Evolutionary conservation across 495 filamentous ascomycete species (phyloP).

Genomic region (Cryomyces minteri): DNA sequence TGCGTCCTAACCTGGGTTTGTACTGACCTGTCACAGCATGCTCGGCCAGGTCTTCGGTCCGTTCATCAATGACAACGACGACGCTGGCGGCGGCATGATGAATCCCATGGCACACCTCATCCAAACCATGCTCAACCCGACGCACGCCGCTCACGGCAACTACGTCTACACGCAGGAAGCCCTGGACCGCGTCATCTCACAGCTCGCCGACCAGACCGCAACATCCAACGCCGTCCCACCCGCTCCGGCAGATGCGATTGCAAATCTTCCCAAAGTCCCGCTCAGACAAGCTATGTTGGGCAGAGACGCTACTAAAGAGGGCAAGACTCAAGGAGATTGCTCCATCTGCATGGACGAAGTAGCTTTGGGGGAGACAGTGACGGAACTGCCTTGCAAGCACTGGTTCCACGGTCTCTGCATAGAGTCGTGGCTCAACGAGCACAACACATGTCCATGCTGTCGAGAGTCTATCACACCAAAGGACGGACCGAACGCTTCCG

Average conservation of each 20-base stretch:
- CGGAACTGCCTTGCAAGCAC: constrained; percentile 69
- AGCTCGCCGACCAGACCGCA: constrained; percentile 66
- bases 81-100: not conserved
- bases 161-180: constrained; percentile 87
- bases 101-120: constrained; percentile 22
- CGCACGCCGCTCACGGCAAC: constrained; percentile 43
- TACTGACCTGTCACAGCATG: too few relatives aligned
- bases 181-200: constrained; percentile 71
- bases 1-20: too few relatives aligned
- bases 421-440: constrained; percentile 61
- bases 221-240: constrained; percentile 67
- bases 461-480: constrained; percentile 39
- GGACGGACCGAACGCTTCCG: too few relatives aligned
- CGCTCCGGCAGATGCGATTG: constrained; percentile 56
- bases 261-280: constrained; percentile 37
- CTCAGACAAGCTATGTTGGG: constrained; percentile 32
- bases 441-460: constrained; percentile 85
- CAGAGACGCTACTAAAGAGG: constrained; percentile 41
- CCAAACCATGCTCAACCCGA: constrained; percentile 36
- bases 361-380: constrained; percentile 52
- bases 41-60: not conserved
- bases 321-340: constrained; percentile 47
- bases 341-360: constrained; percentile 90
- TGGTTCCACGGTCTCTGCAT: constrained; percentile 80
- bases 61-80: constrained; percentile 1